Conservation (phyloP, 1,284 basidiomycete genomes). For the Austroboletus rostrupii region DNA sequence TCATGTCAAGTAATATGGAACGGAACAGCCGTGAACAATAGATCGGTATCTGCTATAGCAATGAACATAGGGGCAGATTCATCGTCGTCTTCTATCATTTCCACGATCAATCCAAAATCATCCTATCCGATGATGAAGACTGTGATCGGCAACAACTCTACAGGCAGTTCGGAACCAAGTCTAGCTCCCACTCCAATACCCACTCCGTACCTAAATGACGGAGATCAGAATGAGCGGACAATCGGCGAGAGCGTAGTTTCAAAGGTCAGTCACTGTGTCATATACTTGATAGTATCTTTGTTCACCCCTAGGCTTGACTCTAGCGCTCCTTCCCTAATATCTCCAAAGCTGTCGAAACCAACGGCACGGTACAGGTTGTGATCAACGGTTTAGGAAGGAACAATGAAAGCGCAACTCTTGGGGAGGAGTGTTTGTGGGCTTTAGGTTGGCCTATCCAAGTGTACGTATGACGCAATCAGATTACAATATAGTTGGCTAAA, state of each 20-base stretch:
- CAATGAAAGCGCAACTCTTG: slow-evolving; percentile 36
- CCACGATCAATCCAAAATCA: too few species aligned
- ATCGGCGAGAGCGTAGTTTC: neutral
- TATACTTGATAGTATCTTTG: neutral
- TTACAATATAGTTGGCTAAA: neutral
- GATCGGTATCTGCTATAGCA: neutral
- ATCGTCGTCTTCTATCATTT: neutral
- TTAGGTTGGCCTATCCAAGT: slow-evolving; percentile 63
- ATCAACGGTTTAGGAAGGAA: slow-evolving; percentile 40
- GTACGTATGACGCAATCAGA: slow-evolving; percentile 32
- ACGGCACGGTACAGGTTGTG: slow-evolving; percentile 39
- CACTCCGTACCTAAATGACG: neutral
- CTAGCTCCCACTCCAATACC: neutral
- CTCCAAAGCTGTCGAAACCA: slow-evolving; percentile 16
- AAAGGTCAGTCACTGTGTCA: slow-evolving; percentile 2
- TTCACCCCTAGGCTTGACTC: slow-evolving; percentile 1
- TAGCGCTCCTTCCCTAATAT: slow-evolving; percentile 3
- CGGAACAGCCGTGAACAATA: slow-evolving; percentile 19
- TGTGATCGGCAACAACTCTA: neutral
- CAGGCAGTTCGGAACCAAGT: neutral
- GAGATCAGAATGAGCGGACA: neutral
- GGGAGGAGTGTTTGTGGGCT: slow-evolving; percentile 48
- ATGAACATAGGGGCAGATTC: neutral
- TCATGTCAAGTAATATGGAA: slow-evolving; percentile 58
- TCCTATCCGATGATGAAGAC: neutral